A percentile compares a stretch with the other conserved stretches of the same genome.
Evolutionary conservation across 2,329 filamentous ascomycete genomes (phyloP).

Genomic region (Fusarium euwallaceae): DNA sequence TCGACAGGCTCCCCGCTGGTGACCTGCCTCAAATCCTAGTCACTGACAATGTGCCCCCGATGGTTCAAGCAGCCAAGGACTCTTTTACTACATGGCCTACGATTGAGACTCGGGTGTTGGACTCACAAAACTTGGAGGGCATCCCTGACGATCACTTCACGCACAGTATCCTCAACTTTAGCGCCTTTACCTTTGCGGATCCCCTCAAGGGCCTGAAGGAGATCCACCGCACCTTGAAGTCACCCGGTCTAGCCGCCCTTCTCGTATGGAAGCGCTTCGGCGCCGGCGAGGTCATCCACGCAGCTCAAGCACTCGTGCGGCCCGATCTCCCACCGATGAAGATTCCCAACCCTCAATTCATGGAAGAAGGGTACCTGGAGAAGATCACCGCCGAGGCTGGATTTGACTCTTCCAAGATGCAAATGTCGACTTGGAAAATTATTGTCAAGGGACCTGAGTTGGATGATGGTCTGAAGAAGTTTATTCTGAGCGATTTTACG

Average conservation of each 20-base stretch:
- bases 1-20: constrained; percentile 16
- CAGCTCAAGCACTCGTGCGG: constrained; percentile 45
- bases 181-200: constrained; percentile 47
- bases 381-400: constrained; percentile 39
- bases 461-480: constrained; percentile 37
- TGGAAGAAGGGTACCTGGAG: constrained; percentile 41
- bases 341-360: constrained; percentile 44
- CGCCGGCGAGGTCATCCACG: constrained; percentile 42
- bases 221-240: constrained; percentile 47
- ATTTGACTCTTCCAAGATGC: constrained; percentile 32
- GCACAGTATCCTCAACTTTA: constrained; percentile 50
- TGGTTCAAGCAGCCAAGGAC: constrained; percentile 33
- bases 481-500: constrained; percentile 41
- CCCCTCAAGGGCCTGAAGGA: constrained; percentile 45
- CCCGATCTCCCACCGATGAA: constrained; percentile 46
- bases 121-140: constrained; percentile 39
- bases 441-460: constrained; percentile 30
- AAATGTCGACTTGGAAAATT: constrained; percentile 15
- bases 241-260: constrained; percentile 45
- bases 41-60: constrained; percentile 37
- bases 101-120: constrained; percentile 26
- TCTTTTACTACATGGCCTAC: constrained; percentile 16
- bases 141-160: constrained; percentile 37
- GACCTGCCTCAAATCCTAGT: constrained; percentile 21
- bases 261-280: constrained; percentile 46